Evolutionary conservation across 257 asterid species (phyloP), one percentile per base, ranked within the genome.

Genomic region (Forsythia suspensa): DNA sequence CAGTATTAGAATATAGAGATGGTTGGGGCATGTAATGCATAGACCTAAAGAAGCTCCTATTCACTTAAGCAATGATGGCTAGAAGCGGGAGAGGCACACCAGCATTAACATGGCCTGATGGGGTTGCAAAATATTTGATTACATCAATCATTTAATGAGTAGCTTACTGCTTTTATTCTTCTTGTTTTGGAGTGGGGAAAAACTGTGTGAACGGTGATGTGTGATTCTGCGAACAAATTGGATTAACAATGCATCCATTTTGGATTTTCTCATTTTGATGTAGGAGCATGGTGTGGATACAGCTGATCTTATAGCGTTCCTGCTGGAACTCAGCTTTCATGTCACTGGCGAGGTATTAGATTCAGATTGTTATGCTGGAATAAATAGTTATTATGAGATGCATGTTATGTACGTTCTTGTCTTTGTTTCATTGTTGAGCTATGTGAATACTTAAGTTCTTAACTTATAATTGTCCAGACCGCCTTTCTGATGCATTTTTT

Each of bases 241-340:
- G 37, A 66, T 40, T 40, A 69, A 16, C 2, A 4, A 13, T 21
- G n/a, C 12, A n/a, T 41, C 20, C 34, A 29, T 73, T 24, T 51
- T 55, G 38, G 46, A 57, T 76, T 75, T 65, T 75, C 29, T 76
- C 44, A 21, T 44, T 8, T 84, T 77, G 71, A 46, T 88, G 90
- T 83, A 95, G 99, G 99, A 96, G 76, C 91, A 81, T 69, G 99
- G 98, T 29, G 90, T 96, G 86, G 99, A 92, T 81, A 90, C 98
- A 29, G 93, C 97, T 59, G 98, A 96, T 86, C 97, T 94, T 76
- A 92, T 94, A 82, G 89, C 99, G 65, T 96, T 96, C 85, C 85
- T 96, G 77, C 83, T 94, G 87, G 99, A 96, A 86, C 97, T 96
- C 79, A 96, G 99, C 85, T 96, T 96, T 88, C 99, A 96, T 89